Conservation (phyloP, 148 eudicot species). For the Rhododendron molle region DNA sequence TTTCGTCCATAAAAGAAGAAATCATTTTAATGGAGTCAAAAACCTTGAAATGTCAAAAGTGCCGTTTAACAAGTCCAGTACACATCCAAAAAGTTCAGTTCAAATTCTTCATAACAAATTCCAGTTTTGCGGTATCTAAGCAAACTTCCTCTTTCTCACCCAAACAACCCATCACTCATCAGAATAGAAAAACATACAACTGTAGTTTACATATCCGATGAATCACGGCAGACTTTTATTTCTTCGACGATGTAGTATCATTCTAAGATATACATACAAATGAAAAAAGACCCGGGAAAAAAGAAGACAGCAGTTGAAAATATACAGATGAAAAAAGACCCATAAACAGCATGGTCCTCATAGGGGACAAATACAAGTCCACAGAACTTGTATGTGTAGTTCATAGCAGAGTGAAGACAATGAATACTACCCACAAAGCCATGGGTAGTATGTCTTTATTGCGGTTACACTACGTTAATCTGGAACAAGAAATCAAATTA, state of each 20-base stretch:
- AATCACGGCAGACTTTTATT: not conserved
- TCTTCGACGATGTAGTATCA: not conserved
- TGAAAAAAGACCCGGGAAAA: not conserved
- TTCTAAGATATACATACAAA: not conserved
- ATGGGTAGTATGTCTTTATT: not conserved
- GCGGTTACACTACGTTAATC: not conserved
- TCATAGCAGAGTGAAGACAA: not conserved
- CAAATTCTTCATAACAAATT: not conserved
- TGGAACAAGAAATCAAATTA: not conserved
- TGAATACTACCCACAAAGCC: not conserved
- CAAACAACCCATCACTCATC: no score
- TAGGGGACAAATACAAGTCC: not conserved
- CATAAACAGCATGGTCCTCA: not conserved
- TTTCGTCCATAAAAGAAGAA: no score
- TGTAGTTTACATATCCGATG: not conserved
- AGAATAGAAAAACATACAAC: no score
- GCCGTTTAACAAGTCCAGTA: not conserved
- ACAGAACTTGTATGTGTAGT: not conserved
- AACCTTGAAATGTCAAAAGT: not conserved
- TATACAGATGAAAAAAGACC: not conserved
- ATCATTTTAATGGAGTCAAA: no score
- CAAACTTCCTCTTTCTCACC: no score
- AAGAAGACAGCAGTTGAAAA: not conserved
- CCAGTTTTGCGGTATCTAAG: not conserved
- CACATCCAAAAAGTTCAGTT: not conserved